Percentiles rank a stretch among this genome's conserved stretches.
Evolutionary conservation across 495 filamentous ascomycete species (phyloP).

Genomic region (Chaetomium fimeti): DNA sequence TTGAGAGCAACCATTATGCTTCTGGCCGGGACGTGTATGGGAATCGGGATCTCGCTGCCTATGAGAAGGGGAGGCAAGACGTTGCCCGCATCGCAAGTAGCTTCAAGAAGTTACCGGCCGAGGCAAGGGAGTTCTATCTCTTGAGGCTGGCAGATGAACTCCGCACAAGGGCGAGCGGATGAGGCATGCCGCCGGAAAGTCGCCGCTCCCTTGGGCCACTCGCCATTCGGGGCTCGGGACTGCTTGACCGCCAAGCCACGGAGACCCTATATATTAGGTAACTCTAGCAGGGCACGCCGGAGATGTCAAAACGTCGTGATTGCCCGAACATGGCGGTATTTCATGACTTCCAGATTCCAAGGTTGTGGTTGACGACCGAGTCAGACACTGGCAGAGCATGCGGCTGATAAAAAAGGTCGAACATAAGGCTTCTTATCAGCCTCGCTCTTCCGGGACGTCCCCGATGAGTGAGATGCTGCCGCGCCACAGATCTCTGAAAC

Average conservation of each 20-base stretch:
- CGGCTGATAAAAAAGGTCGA: not conserved
- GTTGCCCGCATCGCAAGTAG: conserved; percentile 63
- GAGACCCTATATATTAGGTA: conserved; percentile 5
- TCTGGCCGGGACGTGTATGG: conserved; percentile 81
- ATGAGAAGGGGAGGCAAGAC: conserved; percentile 75
- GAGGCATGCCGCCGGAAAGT: conserved; percentile 1
- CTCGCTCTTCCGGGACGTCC: not conserved
- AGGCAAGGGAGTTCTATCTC: conserved; percentile 72
- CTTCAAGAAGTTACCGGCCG: conserved; percentile 64
- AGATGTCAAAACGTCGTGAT: not conserved
- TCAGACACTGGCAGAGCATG: not conserved
- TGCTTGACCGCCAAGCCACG: not conserved
- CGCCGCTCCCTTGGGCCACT: not conserved
- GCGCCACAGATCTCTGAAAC: conserved; percentile 11
- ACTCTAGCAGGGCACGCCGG: not conserved
- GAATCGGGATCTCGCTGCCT: conserved; percentile 79
- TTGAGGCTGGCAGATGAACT: conserved; percentile 72
- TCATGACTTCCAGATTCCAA: no score
- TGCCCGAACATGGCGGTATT: not conserved
- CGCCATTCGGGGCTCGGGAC: not conserved
- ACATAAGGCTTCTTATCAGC: not conserved
- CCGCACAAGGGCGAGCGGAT: conserved; percentile 24
- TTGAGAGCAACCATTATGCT: conserved; percentile 63
- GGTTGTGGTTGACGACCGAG: no score
- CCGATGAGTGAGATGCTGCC: conserved; percentile 17